Percentiles rank a stretch among this genome's conserved stretches.
Evolutionary conservation across 202 grass and related monocot genomes (phyloP).

Genomic region (Carex arenaria): DNA sequence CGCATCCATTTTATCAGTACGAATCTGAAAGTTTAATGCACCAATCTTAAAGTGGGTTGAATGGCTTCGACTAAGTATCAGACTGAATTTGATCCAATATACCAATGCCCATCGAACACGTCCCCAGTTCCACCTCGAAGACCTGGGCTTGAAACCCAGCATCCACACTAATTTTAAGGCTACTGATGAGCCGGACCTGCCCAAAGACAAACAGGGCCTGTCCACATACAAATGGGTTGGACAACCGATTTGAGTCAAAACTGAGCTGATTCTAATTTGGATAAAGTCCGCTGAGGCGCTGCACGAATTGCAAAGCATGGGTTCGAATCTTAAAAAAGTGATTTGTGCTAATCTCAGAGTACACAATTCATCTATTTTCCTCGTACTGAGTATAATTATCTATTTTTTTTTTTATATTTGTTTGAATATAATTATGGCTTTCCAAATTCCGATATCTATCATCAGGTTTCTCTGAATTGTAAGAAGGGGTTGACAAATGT

Average conservation of each 20-base stretch:
- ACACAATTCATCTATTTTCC: too few relatives aligned
- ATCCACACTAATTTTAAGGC: slow-evolving; percentile 36
- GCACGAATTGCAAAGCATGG: too few relatives aligned
- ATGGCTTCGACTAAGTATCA: too few relatives aligned
- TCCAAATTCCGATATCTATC: background rate
- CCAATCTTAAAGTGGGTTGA: too few relatives aligned
- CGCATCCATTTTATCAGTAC: too few relatives aligned
- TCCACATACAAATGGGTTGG: background rate
- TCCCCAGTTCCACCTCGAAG: slow-evolving; percentile 28
- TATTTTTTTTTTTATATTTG: background rate
- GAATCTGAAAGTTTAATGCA: too few relatives aligned
- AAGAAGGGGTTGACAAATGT: background rate
- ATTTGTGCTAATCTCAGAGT: too few relatives aligned
- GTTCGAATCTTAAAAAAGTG: too few relatives aligned
- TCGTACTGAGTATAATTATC: background rate
- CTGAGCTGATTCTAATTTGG: background rate
- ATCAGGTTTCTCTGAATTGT: background rate
- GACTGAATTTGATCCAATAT: too few relatives aligned
- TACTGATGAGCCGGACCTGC: background rate
- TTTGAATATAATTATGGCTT: background rate
- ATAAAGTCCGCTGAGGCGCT: too few relatives aligned
- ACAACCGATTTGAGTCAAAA: background rate
- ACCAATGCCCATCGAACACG: too few relatives aligned
- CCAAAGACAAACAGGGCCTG: background rate
- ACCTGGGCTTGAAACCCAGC: slow-evolving; percentile 85